phyloP scores from a whole-genome alignment of 163 green algal genomes.

The Trebouxia gelatinosa region DNA sequence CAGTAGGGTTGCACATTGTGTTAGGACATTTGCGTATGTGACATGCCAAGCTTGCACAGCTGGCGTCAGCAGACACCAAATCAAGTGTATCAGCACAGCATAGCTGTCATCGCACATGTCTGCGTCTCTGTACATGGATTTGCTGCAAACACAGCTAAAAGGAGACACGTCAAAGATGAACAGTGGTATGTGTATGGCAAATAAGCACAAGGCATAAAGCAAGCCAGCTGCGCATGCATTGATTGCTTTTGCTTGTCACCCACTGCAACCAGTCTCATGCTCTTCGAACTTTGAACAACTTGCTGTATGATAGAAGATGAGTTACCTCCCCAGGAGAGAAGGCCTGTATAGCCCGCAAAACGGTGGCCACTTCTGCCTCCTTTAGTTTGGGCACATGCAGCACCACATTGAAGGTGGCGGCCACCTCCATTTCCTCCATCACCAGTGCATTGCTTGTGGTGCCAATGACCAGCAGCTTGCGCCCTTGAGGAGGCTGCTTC shows the following conservation, averaged over 20 bases:
- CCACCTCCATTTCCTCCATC: slow-evolving; percentile 76
- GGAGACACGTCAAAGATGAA: not conserved
- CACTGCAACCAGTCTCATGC: not conserved
- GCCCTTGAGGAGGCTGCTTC: slow-evolving; percentile 74
- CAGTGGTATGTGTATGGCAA: not conserved
- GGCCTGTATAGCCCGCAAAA: slow-evolving; percentile 63
- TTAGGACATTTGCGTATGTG: not conserved
- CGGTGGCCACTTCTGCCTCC: slow-evolving; percentile 63
- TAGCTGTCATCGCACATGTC: not conserved
- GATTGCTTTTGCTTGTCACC: slow-evolving; percentile 1
- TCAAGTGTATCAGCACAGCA: not conserved
- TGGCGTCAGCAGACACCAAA: not conserved
- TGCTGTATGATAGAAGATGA: too few relatives aligned
- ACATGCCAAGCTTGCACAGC: not conserved
- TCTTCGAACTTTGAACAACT: too few relatives aligned
- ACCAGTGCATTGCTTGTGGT: slow-evolving; percentile 73
- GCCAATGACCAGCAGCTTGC: slow-evolving; percentile 86
- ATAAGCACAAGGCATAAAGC: not conserved
- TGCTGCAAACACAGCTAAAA: not conserved
- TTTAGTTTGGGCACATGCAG: slow-evolving; percentile 74
- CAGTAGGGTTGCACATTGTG: too few relatives aligned
- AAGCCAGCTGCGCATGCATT: not conserved
- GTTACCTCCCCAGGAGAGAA: slow-evolving; percentile 56
- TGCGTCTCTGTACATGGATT: not conserved
- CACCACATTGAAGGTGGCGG: slow-evolving; percentile 73